These are phyloP conservation scores for Talaromyces sp. DNA, from an alignment of 2,329 filamentous ascomycete species.

Conservation along the genomic window DNA sequence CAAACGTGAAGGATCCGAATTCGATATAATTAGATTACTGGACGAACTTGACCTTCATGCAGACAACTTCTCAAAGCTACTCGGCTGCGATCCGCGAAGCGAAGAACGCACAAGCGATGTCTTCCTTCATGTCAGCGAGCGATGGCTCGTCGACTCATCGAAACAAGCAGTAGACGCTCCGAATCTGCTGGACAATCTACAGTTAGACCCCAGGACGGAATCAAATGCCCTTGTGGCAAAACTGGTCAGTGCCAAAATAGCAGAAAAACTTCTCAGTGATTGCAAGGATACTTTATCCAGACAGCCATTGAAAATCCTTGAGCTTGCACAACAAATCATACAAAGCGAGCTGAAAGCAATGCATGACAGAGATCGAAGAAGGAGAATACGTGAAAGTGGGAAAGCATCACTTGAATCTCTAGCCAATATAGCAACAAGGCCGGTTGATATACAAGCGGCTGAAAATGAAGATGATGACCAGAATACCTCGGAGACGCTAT, in stretches of 20 bases:
- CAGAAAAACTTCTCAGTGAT: conserved; percentile 42
- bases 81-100: conserved; percentile 40
- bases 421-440: conserved; percentile 30
- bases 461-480: conserved; percentile 19
- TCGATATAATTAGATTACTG: conserved; percentile 35
- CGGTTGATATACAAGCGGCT: conserved; percentile 24
- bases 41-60: conserved; percentile 38
- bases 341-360: conserved; percentile 35
- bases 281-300: conserved; percentile 45
- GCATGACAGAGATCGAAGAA: conserved; percentile 15
- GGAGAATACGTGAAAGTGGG: conserved; percentile 15
- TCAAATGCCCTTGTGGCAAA: conserved; percentile 35
- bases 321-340: conserved; percentile 44
- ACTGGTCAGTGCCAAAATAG: conserved; percentile 42
- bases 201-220: conserved; percentile 25
- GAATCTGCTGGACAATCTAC: conserved; percentile 21
- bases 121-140: conserved; percentile 44
- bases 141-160: conserved; percentile 39
- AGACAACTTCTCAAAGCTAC: conserved; percentile 38
- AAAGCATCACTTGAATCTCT: conserved; percentile 38
- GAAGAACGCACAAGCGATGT: conserved; percentile 43
- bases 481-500: conserved; percentile 39
- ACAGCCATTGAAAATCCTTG: conserved; percentile 40
- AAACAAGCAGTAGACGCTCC: conserved; percentile 4
- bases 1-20: conserved; percentile 25